Evolutionary conservation across 73 alveolate genomes (phyloP).

Genomic region (Loxodes magnus): DNA sequence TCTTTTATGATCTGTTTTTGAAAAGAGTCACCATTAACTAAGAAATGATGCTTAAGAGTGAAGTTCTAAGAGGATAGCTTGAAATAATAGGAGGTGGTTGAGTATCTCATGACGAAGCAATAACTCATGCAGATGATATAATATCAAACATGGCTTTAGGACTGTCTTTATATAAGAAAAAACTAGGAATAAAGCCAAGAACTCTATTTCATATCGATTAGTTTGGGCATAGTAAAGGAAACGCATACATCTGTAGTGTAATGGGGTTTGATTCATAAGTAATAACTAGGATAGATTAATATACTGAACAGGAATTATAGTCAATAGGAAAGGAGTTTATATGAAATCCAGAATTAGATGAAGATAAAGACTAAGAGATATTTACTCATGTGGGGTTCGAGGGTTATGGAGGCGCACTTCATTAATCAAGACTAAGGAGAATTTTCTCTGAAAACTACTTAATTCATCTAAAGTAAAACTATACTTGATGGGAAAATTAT

Average conservation of each 20-base stretch:
- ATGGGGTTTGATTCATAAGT: slow-evolving; percentile 87
- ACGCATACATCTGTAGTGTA: slow-evolving; percentile 61
- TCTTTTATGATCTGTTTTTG: too few relatives aligned
- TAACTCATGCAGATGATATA: slow-evolving; percentile 64
- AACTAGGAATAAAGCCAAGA: slow-evolving; percentile 50
- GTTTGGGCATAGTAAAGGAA: slow-evolving; percentile 77
- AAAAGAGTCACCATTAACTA: too few relatives aligned
- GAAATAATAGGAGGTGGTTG: slow-evolving; percentile 89
- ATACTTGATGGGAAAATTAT: too few relatives aligned
- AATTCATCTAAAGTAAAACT: too few relatives aligned
- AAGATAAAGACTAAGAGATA: too few relatives aligned
- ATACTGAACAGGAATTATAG: slow-evolving; percentile 45
- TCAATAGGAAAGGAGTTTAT: slow-evolving; percentile 41
- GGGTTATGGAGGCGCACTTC: too few relatives aligned
- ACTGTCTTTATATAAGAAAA: slow-evolving; percentile 49
- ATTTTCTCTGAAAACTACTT: too few relatives aligned
- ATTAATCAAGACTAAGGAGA: too few relatives aligned
- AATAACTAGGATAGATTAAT: slow-evolving; percentile 66
- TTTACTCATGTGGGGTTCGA: too few relatives aligned
- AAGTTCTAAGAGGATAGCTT: slow-evolving; percentile 18
- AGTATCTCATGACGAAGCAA: slow-evolving; percentile 88
- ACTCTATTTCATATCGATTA: slow-evolving; percentile 89
- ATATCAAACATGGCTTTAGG: slow-evolving; percentile 75
- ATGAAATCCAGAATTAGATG: too few relatives aligned
- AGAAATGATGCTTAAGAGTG: not conserved